Evolutionary conservation across 371 early-diverging fungal species (phyloP).

Genomic region (Rhizopus delemar): DNA sequence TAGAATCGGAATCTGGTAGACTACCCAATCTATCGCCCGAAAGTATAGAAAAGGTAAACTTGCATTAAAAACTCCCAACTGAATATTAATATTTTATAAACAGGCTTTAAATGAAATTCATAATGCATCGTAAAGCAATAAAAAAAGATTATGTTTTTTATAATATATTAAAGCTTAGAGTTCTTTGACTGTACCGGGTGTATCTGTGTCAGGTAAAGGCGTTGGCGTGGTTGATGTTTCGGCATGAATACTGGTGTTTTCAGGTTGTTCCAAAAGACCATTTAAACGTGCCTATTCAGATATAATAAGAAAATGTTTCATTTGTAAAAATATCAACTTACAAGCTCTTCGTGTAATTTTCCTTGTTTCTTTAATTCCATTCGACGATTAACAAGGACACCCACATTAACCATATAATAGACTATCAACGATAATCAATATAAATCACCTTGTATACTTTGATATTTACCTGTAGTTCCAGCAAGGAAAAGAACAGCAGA

Average conservation of each 20-base stretch:
- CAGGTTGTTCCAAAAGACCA: constrained; percentile 17
- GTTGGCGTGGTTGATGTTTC: constrained; percentile 49
- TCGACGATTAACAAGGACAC: constrained; percentile 63
- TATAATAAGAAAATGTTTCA: neutral
- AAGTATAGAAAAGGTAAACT: constrained; percentile 37
- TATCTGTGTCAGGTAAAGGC: constrained; percentile 34
- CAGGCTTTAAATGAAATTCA: constrained; percentile 26
- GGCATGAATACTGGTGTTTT: constrained; percentile 32
- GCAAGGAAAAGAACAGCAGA: constrained; percentile 50
- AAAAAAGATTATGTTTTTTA: constrained; percentile 3
- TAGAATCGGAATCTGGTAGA: constrained; percentile 21
- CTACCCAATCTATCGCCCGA: constrained; percentile 40
- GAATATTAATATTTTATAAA: neutral
- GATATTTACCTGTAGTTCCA: constrained; percentile 43
- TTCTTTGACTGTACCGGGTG: constrained; percentile 32
- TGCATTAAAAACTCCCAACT: no score
- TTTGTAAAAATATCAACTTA: constrained; percentile 19
- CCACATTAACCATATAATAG: constrained; percentile 81
- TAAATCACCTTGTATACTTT: neutral
- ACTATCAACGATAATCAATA: constrained; percentile 34
- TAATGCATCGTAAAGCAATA: constrained; percentile 3
- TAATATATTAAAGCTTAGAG: constrained; percentile 11
- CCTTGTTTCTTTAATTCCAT: constrained; percentile 53
- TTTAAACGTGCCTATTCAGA: constrained; percentile 33
- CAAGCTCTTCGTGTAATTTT: constrained; percentile 51